Percentiles rank a stretch among this genome's conserved stretches.
These are phyloP conservation scores for Xylaria flabelliformis DNA, from an alignment of 495 filamentous ascomycete genomes.

Conservation along the genomic window DNA sequence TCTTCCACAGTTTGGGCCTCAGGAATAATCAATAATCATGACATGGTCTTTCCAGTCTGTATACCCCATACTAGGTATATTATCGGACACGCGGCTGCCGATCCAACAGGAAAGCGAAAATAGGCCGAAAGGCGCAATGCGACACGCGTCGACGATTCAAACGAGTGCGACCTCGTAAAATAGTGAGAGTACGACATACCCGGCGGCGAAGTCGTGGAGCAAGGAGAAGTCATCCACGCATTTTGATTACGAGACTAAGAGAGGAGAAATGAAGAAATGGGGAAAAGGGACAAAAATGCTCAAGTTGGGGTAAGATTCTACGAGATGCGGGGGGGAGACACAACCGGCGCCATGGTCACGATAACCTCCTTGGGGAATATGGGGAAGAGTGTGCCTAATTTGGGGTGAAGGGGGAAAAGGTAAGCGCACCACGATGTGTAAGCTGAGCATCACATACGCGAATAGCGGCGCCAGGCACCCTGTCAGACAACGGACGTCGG, in stretches of 20 bases:
- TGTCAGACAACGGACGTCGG: slow-evolving; percentile 16
- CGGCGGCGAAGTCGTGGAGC: background rate
- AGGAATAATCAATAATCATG: background rate
- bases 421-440: background rate
- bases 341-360: background rate
- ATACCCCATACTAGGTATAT: background rate
- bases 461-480: slow-evolving; percentile 1
- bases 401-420: background rate
- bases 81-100: background rate
- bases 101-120: background rate
- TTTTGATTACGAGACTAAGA: background rate
- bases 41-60: background rate
- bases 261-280: background rate
- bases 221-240: background rate
- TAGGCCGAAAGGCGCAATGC: background rate
- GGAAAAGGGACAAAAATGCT: background rate
- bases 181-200: background rate
- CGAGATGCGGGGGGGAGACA: slow-evolving; percentile 12
- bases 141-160: background rate
- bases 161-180: background rate
- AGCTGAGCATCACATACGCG: background rate
- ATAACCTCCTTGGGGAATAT: background rate
- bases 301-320: slow-evolving; percentile 1
- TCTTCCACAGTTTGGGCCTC: background rate
- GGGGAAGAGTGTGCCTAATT: background rate